These are phyloP conservation scores for Trichoderma atroviride DNA, from an alignment of 2,329 filamentous ascomycete species.

Conservation along the genomic window DNA sequence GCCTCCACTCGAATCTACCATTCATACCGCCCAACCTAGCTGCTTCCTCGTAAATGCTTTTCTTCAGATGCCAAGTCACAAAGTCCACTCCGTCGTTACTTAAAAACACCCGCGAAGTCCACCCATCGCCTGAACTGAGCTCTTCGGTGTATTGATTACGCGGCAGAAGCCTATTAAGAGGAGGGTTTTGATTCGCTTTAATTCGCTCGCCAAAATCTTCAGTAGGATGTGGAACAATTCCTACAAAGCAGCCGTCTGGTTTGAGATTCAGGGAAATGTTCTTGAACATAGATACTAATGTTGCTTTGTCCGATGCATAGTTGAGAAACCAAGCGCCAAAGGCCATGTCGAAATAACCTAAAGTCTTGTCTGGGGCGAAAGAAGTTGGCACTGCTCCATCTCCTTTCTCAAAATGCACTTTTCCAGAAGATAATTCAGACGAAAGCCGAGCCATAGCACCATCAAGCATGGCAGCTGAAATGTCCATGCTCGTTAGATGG, in stretches of 20 bases:
- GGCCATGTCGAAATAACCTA: constrained; percentile 12
- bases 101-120: background rate
- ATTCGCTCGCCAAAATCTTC: constrained; percentile 13
- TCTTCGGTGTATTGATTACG: background rate
- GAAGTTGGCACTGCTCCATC: background rate
- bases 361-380: background rate
- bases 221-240: constrained; percentile 17
- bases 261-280: constrained; percentile 27
- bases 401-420: background rate
- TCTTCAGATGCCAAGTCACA: constrained; percentile 25
- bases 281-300: constrained; percentile 25
- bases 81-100: constrained; percentile 18
- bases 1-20: constrained; percentile 22
- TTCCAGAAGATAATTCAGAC: background rate
- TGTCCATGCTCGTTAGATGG: background rate
- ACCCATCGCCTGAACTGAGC: background rate
- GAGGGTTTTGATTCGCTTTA: background rate
- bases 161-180: background rate
- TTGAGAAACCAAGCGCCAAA: constrained; percentile 27
- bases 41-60: constrained; percentile 23
- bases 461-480: constrained; percentile 3
- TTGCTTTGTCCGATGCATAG: constrained; percentile 9
- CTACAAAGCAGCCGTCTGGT: constrained; percentile 25
- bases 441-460: background rate
- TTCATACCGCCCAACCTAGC: constrained; percentile 23